Conservation (phyloP, 352 stramenopile species). For the Phytophthora fragariaefolia region DNA sequence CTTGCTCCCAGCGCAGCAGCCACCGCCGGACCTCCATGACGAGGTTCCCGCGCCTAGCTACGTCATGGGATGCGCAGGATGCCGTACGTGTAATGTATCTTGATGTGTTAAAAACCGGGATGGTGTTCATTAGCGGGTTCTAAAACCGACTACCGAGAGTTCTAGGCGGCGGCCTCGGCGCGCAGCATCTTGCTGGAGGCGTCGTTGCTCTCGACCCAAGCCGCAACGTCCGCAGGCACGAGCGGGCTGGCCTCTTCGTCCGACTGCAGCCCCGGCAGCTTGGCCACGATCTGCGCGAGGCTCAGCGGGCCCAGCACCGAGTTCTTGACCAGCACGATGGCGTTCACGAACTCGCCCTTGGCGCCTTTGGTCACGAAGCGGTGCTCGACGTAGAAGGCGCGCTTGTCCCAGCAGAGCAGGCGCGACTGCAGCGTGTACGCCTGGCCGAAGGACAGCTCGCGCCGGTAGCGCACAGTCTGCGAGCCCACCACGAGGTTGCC, state of each 20-base stretch:
- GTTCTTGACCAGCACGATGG: conserved; percentile 91
- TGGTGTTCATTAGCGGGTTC: conserved; percentile 30
- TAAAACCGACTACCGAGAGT: conserved; percentile 22
- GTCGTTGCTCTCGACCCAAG: conserved; percentile 82
- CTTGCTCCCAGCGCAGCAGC: not conserved
- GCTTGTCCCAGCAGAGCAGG: conserved; percentile 80
- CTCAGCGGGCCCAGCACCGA: conserved; percentile 70
- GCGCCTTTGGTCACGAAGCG: conserved; percentile 68
- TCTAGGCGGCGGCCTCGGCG: conserved; percentile 30
- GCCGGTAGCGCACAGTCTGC: conserved; percentile 84
- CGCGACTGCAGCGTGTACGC: conserved; percentile 76
- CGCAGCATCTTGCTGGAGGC: conserved; percentile 77
- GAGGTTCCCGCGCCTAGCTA: not conserved
- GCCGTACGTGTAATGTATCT: conserved; percentile 3
- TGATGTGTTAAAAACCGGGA: conserved; percentile 25
- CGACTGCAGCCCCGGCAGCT: conserved; percentile 44
- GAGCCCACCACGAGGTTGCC: conserved; percentile 86
- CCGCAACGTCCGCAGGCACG: conserved; percentile 58
- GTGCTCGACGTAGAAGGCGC: conserved; percentile 89
- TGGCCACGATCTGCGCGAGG: conserved; percentile 68
- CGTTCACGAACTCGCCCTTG: conserved; percentile 72
- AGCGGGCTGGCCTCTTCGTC: conserved; percentile 43
- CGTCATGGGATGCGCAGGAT: conserved; percentile 30
- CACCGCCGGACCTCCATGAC: not conserved
- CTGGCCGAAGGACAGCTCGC: conserved; percentile 78